phyloP scores from a whole-genome alignment of 2,329 filamentous ascomycete genomes.

The Ophiosphaerella narmari region DNA sequence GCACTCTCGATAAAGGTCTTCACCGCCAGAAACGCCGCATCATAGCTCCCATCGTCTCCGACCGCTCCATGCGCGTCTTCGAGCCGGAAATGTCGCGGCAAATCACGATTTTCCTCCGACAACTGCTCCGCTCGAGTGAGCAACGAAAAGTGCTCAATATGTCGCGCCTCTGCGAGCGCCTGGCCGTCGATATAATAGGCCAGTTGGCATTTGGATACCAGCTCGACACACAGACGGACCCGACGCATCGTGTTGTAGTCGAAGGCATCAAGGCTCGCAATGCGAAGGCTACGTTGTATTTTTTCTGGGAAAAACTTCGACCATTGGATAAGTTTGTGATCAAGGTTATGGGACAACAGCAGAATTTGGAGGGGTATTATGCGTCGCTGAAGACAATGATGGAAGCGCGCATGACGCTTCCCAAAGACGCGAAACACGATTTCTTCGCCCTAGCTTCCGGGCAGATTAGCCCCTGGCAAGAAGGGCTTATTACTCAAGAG shows the following conservation, averaged over 20 bases:
- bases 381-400: conserved; percentile 1
- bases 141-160: neutral
- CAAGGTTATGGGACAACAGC: neutral
- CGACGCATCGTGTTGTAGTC: neutral
- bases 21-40: neutral
- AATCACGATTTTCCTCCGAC: neutral
- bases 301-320: neutral
- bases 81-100: neutral
- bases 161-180: neutral
- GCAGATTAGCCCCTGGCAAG: neutral
- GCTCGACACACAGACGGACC: neutral
- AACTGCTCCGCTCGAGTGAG: neutral
- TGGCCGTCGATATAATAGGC: neutral
- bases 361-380: neutral
- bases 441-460: neutral
- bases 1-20: neutral
- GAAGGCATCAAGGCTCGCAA: neutral
- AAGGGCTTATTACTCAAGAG: neutral
- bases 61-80: neutral
- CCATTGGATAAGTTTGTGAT: neutral
- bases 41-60: neutral
- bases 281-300: neutral
- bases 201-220: neutral
- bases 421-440: neutral
- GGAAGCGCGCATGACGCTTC: neutral